Percentiles rank a stretch among this genome's conserved stretches.
These are phyloP conservation scores for Acanthamoeba castellanii DNA, from an alignment of 208 protist genomes.

Conservation along the genomic window DNA sequence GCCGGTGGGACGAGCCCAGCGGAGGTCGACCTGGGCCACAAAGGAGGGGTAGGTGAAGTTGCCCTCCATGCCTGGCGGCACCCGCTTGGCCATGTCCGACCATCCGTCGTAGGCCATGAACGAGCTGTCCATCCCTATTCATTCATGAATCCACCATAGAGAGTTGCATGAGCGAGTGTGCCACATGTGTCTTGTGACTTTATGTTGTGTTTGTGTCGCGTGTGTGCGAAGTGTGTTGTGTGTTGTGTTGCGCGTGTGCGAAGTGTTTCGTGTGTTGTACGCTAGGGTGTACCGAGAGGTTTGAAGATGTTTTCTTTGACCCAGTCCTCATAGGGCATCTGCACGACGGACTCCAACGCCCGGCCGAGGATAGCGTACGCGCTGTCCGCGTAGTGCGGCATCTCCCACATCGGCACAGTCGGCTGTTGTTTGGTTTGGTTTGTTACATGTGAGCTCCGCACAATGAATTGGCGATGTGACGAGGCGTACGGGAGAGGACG, in stretches of 20 bases:
- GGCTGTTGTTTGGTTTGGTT: too few species aligned
- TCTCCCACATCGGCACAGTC: background rate
- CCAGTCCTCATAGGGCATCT: slow-evolving; percentile 29
- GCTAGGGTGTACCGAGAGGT: slow-evolving; percentile 15
- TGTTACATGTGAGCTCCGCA: background rate
- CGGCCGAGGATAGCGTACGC: slow-evolving; percentile 57
- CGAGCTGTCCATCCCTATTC: slow-evolving; percentile 33
- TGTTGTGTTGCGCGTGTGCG: too few species aligned
- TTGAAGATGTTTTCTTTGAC: slow-evolving; percentile 47
- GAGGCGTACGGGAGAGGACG: background rate
- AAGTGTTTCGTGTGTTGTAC: too few species aligned
- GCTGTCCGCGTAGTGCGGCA: slow-evolving; percentile 32
- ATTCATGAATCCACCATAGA: background rate
- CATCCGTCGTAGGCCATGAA: background rate
- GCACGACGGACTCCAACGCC: slow-evolving; percentile 30
- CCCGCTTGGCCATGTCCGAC: slow-evolving; percentile 35
- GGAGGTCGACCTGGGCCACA: slow-evolving; percentile 39
- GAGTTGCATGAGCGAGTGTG: background rate
- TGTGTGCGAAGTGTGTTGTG: background rate
- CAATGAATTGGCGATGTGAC: background rate
- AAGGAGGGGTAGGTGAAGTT: slow-evolving; percentile 8
- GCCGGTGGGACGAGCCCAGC: slow-evolving; percentile 44
- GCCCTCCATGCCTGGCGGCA: background rate
- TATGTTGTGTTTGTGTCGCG: background rate
- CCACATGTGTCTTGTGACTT: background rate